These are phyloP conservation scores for Rhododendron molle DNA, from an alignment of 148 eudicot genomes.

Conservation along the genomic window DNA sequence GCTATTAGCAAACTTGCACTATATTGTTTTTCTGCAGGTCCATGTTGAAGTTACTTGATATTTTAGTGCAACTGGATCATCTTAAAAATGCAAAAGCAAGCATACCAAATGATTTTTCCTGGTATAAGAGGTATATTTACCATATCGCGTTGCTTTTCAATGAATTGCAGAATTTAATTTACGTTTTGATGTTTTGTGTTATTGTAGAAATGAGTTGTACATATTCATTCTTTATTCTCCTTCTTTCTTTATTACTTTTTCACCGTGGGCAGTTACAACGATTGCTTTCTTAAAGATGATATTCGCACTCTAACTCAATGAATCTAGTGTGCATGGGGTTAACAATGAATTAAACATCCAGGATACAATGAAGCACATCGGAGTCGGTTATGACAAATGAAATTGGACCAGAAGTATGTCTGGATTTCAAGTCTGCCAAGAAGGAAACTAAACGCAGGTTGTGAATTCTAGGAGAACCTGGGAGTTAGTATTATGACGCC, in stretches of 20 bases:
- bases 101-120: conserved; percentile 98
- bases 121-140: conserved; percentile 89
- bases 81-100: conserved; percentile 99
- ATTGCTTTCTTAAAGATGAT: background rate
- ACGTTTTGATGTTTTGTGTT: background rate
- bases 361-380: background rate
- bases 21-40: conserved; percentile 54
- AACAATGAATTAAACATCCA: background rate
- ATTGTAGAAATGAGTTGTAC: background rate
- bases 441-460: background rate
- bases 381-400: background rate
- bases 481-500: background rate
- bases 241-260: background rate
- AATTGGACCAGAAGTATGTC: background rate
- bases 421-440: background rate
- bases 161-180: background rate
- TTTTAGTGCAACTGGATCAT: conserved; percentile 94
- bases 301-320: background rate
- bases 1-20: background rate
- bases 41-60: conserved; percentile 94
- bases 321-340: background rate
- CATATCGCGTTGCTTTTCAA: background rate
- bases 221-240: background rate
- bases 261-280: background rate
- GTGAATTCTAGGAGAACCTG: background rate